Conservation (phyloP, 495 filamentous ascomycete genomes). For the Penicillium paradoxum region DNA sequence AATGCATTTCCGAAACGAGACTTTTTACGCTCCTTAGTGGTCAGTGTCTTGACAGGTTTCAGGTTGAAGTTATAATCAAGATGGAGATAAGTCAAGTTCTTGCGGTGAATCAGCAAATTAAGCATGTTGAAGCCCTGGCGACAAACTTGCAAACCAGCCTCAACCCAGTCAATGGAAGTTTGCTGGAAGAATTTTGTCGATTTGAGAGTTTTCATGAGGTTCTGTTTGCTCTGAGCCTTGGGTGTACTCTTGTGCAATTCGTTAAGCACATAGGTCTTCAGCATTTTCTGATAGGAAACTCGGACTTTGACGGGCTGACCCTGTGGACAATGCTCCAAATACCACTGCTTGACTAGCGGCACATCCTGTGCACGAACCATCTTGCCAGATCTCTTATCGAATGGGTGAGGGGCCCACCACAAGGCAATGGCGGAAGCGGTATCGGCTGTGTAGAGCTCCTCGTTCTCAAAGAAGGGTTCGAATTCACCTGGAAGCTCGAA, state of each 20-base stretch:
- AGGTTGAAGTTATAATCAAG: slow-evolving; percentile 99
- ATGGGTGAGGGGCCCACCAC: slow-evolving; percentile 98
- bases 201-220: slow-evolving; percentile 82
- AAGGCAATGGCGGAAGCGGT: slow-evolving; percentile 89
- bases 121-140: slow-evolving; percentile 99
- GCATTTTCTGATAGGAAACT: slow-evolving; percentile 98
- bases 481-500: slow-evolving; percentile 78
- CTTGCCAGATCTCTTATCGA: slow-evolving; percentile 91
- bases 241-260: slow-evolving; percentile 91
- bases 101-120: slow-evolving; percentile 94
- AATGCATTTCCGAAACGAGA: slow-evolving; percentile 99
- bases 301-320: slow-evolving; percentile 95
- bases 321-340: slow-evolving; percentile 88
- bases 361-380: slow-evolving; percentile 98
- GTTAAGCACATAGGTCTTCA: slow-evolving; percentile 96
- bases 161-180: slow-evolving; percentile 98
- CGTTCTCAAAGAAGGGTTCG: slow-evolving; percentile 84
- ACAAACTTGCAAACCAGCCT: slow-evolving; percentile 97
- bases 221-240: slow-evolving; percentile 93
- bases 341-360: slow-evolving; percentile 97
- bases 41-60: slow-evolving; percentile 98
- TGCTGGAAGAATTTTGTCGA: slow-evolving; percentile 99
- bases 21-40: slow-evolving; percentile 99
- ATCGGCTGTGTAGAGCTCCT: slow-evolving; percentile 84
- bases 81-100: slow-evolving; percentile 98